Percentiles rank a stretch among this genome's conserved stretches.
phyloP scores from a whole-genome alignment of 306 rosid genomes.

The Cyamopsis tetragonoloba region DNA sequence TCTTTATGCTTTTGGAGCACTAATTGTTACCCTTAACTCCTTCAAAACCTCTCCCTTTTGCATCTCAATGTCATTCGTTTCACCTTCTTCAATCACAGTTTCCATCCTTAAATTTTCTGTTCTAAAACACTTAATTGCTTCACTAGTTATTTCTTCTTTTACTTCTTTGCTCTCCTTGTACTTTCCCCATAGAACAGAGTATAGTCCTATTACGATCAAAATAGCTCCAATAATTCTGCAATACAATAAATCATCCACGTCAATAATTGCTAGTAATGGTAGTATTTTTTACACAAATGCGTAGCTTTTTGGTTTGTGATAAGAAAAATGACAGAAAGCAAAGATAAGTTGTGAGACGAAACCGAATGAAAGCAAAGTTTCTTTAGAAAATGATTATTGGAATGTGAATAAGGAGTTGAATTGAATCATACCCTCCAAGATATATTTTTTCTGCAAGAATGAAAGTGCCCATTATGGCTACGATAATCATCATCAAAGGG shows the following conservation, averaged over 20 bases:
- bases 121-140: constrained; percentile 29
- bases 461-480: constrained; percentile 78
- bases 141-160: constrained; percentile 32
- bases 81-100: constrained; percentile 39
- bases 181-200: constrained; percentile 88
- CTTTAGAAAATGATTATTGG: too few relatives aligned
- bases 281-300: too few relatives aligned
- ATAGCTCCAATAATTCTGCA: constrained; percentile 65
- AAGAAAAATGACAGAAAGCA: constrained; percentile 22
- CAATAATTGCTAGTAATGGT: background rate
- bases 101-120: constrained; percentile 31
- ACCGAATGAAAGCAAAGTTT: constrained; percentile 29
- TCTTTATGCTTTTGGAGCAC: constrained; percentile 34
- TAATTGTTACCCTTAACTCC: constrained; percentile 14
- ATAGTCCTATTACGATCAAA: constrained; percentile 74
- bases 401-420: background rate
- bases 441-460: constrained; percentile 77
- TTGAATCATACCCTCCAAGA: constrained; percentile 67
- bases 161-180: constrained; percentile 66
- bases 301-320: constrained; percentile 18
- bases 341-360: constrained; percentile 18
- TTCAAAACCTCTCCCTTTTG: constrained; percentile 34
- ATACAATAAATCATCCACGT: background rate
- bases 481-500: constrained; percentile 93
- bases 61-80: constrained; percentile 40